Conservation (phyloP, 805 yeast genomes). For the Nakazawaea ambrosiae region DNA sequence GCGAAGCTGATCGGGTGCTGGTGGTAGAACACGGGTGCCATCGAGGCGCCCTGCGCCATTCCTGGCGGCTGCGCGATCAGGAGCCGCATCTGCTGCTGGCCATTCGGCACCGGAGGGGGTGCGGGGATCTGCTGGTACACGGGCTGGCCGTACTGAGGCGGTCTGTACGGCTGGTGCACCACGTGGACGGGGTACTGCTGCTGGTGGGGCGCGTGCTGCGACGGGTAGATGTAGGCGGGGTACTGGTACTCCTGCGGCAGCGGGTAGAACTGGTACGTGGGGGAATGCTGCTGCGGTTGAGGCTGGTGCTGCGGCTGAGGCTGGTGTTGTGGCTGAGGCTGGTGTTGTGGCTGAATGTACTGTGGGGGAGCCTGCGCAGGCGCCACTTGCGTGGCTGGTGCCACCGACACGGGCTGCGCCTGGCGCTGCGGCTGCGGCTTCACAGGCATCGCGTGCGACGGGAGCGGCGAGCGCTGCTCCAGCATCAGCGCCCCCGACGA, state of each 20-base stretch:
- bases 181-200: not conserved
- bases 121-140: not conserved
- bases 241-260: slow-evolving; percentile 2
- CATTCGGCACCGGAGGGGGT: not conserved
- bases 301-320: not conserved
- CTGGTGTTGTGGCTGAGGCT: not conserved
- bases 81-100: too few species aligned
- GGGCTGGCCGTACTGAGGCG: slow-evolving; percentile 1
- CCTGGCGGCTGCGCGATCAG: not conserved
- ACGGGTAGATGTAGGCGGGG: slow-evolving; percentile 3
- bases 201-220: slow-evolving; percentile 1
- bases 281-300: not conserved
- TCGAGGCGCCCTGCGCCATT: too few species aligned
- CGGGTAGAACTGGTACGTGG: not conserved
- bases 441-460: too few species aligned
- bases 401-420: too few species aligned
- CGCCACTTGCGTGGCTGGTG: not conserved
- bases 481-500: too few species aligned
- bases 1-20: slow-evolving; percentile 4
- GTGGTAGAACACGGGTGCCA: slow-evolving; percentile 1
- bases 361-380: not conserved
- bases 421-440: too few species aligned
- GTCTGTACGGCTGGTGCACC: not conserved
- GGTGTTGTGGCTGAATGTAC: not conserved
- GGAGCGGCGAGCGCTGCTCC: too few species aligned